phyloP scores from a whole-genome alignment of 352 stramenopile species.

The Phytophthora tubulina region DNA sequence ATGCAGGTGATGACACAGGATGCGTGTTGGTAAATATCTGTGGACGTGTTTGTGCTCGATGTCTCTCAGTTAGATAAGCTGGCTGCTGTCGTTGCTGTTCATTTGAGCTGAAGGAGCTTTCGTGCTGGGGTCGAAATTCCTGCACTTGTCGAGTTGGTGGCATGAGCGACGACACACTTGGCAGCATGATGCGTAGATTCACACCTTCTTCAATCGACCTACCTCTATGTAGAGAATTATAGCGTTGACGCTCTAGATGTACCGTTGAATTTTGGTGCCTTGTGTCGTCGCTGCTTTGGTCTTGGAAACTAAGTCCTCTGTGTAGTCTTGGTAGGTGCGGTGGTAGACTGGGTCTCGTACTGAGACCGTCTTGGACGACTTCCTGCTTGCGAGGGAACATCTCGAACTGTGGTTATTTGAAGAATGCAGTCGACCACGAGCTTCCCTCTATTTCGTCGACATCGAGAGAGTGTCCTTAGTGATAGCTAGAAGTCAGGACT shows the following conservation, averaged over 20 bases:
- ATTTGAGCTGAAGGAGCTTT: background rate
- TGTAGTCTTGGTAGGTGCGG: slow-evolving; percentile 11
- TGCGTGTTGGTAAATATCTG: no score
- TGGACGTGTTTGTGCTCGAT: no score
- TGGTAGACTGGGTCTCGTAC: slow-evolving; percentile 9
- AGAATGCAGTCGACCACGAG: background rate
- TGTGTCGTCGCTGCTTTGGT: background rate
- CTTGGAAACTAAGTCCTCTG: background rate
- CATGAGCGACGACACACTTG: slow-evolving; percentile 33
- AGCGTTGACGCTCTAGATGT: background rate
- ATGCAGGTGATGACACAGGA: no score
- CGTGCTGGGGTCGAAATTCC: background rate
- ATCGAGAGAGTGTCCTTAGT: slow-evolving; percentile 17
- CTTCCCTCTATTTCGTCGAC: slow-evolving; percentile 3
- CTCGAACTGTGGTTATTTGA: slow-evolving; percentile 18
- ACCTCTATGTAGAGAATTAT: slow-evolving; percentile 14
- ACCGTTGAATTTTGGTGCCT: background rate
- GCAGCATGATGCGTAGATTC: slow-evolving; percentile 2
- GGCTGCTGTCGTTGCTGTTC: background rate
- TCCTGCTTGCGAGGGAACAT: slow-evolving; percentile 34
- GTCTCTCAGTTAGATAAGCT: no score
- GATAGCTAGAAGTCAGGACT: slow-evolving; percentile 18
- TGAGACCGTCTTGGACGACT: background rate
- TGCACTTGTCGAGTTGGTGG: background rate
- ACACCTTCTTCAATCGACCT: slow-evolving; percentile 13